phyloP scores from a whole-genome alignment of 306 rosid species.

The Corylus heterophylla region DNA sequence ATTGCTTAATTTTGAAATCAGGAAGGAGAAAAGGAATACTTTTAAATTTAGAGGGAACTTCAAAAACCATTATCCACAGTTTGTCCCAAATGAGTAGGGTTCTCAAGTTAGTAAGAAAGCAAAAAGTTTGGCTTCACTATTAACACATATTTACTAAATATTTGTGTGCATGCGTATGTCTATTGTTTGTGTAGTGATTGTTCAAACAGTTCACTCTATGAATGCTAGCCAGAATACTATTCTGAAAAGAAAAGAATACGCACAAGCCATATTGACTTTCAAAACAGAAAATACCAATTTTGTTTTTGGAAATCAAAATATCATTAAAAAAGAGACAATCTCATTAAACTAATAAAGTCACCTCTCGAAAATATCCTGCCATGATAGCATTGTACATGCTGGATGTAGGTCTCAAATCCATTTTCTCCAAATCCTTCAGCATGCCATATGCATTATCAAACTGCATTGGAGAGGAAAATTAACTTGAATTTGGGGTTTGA shows the following conservation, averaged over 20 bases:
- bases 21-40: background rate
- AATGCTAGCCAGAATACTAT: background rate
- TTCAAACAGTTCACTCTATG: slow-evolving; percentile 1
- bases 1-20: no score
- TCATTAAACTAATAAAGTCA: slow-evolving; percentile 36
- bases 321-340: slow-evolving; percentile 9
- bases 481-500: slow-evolving; percentile 15
- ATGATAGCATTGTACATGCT: slow-evolving; percentile 79
- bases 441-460: slow-evolving; percentile 62
- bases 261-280: background rate
- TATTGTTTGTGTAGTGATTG: background rate
- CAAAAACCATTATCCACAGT: background rate
- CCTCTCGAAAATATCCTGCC: slow-evolving; percentile 93
- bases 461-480: slow-evolving; percentile 45
- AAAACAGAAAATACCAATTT: slow-evolving; percentile 7
- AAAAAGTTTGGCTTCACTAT: background rate
- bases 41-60: background rate
- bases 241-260: background rate
- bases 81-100: background rate
- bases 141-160: background rate
- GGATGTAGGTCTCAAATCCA: slow-evolving; percentile 46
- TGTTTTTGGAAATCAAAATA: slow-evolving; percentile 13
- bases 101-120: background rate
- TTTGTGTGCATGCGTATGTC: background rate
- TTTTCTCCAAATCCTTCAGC: slow-evolving; percentile 52